phyloP scores from a whole-genome alignment of 2,329 filamentous ascomycete genomes.

The Eutypella sp. region DNA sequence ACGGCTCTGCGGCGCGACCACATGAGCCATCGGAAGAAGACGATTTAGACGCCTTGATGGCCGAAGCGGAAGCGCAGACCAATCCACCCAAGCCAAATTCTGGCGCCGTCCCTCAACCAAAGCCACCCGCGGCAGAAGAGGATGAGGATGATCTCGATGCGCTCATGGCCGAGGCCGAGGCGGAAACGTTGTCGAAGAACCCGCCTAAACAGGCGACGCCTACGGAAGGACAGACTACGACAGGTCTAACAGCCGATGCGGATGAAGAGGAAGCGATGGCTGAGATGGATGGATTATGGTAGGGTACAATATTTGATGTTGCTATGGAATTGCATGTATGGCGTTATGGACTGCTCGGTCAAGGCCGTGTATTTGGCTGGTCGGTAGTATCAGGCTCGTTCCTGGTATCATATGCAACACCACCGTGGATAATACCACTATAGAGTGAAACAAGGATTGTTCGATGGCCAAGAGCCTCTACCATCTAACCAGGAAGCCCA shows the following conservation, averaged over 20 bases:
- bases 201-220: not conserved
- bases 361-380: too few species aligned
- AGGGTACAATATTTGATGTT: slow-evolving; percentile 8
- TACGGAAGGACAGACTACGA: not conserved
- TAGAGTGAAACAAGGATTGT: too few species aligned
- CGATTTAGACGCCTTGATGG: slow-evolving; percentile 32
- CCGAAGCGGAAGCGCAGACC: slow-evolving; percentile 21
- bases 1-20: slow-evolving; percentile 8
- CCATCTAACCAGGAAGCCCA: too few species aligned
- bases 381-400: too few species aligned
- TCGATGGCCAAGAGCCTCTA: too few species aligned
- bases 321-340: slow-evolving; percentile 4
- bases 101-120: not conserved
- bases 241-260: slow-evolving; percentile 28
- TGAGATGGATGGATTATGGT: slow-evolving; percentile 55
- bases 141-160: slow-evolving; percentile 8
- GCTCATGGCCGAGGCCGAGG: slow-evolving; percentile 16
- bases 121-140: slow-evolving; percentile 2
- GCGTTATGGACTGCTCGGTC: slow-evolving; percentile 1
- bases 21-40: slow-evolving; percentile 27
- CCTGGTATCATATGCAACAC: too few species aligned
- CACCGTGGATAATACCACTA: too few species aligned
- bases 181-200: slow-evolving; percentile 2
- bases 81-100: slow-evolving; percentile 5
- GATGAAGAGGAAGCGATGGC: slow-evolving; percentile 67